Base-by-base conservation (phyloP, 2,329 filamentous ascomycete genomes). In the Cladophialophora psammophila region DNA sequence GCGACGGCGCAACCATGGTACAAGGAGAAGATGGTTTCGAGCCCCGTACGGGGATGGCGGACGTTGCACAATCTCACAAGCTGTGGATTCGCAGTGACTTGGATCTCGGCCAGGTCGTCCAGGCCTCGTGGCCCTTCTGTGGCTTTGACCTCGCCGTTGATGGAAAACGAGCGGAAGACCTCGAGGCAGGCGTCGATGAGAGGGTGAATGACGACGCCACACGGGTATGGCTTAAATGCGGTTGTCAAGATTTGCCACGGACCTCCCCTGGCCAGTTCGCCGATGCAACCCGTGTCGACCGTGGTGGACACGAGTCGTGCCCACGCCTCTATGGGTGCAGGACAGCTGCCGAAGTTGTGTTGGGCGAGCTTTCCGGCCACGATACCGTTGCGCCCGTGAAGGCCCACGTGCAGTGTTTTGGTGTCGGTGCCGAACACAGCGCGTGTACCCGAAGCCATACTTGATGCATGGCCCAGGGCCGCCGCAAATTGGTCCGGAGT, bases 341-440 rank as follows among this genome's bases (percentile, higher is more conserved):
- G 69, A 4, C 81, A 82, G 69, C 81, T 83, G 1, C 81, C 85
- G 71, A 81, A 86, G 2, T 82, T 84, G 42, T 82, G 78, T 66
- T 75, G 72, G 0, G 84, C 84, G 9, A 85, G 71, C 8, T 82
- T 52, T 5, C 79, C 79, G 48, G 82, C 79, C 31, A 85, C 69
- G 32, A 86, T 75, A 0, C 85, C 85, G 61, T 79, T 82, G 70
- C 86, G 83, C 0, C 84, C 83, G 9, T 84, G 84, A 2, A 84
- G 80, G 0, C 84, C 85, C 2, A 82, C 76, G 72, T 87, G 84
- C 68, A 86, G 85, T 2, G 82, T 81, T 71, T 87, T 86, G 13
- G 82, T 85, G 73, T 86, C 82, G 12, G 80, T 82, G 12, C 85
- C 85, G 67, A 87, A 87, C 78, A 84, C 83, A 65, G 84, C 84